Percentiles rank a stretch among this genome's conserved stretches.
phyloP scores from a whole-genome alignment of 176 grass and related monocot genomes.

The Saccharum officinarum region DNA sequence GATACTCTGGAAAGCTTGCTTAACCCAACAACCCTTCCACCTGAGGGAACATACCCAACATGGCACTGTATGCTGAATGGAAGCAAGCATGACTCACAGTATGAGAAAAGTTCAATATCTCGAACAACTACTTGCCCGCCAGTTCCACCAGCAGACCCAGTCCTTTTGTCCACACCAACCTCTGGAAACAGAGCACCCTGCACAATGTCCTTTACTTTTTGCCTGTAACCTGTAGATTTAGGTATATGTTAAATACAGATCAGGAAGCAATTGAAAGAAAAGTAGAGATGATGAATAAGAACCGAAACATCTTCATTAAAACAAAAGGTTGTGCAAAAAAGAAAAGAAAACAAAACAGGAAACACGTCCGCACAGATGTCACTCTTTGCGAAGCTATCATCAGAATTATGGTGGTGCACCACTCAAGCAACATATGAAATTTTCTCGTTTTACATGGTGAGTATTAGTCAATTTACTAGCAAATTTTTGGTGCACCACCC shows the following conservation, averaged over 20 bases:
- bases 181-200: slow-evolving; percentile 91
- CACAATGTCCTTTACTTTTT: slow-evolving; percentile 82
- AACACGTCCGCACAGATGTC: background rate
- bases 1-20: slow-evolving; percentile 97
- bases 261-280: background rate
- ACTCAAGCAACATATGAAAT: no score
- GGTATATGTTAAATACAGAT: background rate
- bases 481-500: no score
- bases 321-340: background rate
- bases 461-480: no score
- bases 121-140: slow-evolving; percentile 84
- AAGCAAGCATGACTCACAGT: slow-evolving; percentile 94
- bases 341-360: background rate
- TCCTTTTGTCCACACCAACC: slow-evolving; percentile 66
- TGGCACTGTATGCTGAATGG: slow-evolving; percentile 85
- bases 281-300: background rate
- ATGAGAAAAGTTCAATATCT: slow-evolving; percentile 83
- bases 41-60: slow-evolving; percentile 87
- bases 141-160: slow-evolving; percentile 72
- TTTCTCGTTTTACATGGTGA: no score
- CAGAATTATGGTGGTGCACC: no score
- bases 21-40: slow-evolving; percentile 78
- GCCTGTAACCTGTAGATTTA: slow-evolving; percentile 70
- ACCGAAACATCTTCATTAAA: slow-evolving; percentile 2
- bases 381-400: background rate